A percentile compares a stretch with the other conserved stretches of the same genome.
Conservation (phyloP, 495 filamentous ascomycete genomes). For the Trichoderma reesei region DNA sequence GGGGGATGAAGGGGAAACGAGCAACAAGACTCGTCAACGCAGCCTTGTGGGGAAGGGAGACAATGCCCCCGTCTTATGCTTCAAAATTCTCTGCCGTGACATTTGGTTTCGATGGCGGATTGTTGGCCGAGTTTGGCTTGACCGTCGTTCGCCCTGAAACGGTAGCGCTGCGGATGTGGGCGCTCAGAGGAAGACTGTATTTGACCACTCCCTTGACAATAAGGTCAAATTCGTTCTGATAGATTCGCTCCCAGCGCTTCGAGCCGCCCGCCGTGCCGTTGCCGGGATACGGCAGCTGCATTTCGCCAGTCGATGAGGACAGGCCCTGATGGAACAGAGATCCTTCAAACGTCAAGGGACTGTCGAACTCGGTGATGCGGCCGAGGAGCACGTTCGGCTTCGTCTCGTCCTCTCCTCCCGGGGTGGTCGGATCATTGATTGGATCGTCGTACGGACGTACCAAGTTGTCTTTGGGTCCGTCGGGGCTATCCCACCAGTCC, state of each 20-base stretch:
- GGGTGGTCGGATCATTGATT: slow-evolving; percentile 57
- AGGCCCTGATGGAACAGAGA: slow-evolving; percentile 63
- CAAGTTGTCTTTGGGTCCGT: slow-evolving; percentile 12
- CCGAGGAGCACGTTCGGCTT: slow-evolving; percentile 79
- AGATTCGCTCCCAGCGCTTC: slow-evolving; percentile 83
- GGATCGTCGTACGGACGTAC: slow-evolving; percentile 33
- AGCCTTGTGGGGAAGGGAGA: slow-evolving; percentile 12
- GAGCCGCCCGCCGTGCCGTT: slow-evolving; percentile 82
- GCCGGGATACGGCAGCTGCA: slow-evolving; percentile 71
- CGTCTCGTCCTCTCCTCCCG: slow-evolving; percentile 46
- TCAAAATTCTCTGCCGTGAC: slow-evolving; percentile 13
- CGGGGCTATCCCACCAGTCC: slow-evolving; percentile 59
- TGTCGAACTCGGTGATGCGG: slow-evolving; percentile 77
- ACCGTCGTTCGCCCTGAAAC: slow-evolving; percentile 42
- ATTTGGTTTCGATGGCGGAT: slow-evolving; percentile 29
- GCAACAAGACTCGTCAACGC: neutral
- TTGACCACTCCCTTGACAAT: slow-evolving; percentile 82
- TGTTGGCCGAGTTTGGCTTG: slow-evolving; percentile 39
- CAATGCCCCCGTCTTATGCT: slow-evolving; percentile 11
- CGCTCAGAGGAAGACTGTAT: slow-evolving; percentile 78
- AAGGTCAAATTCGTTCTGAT: slow-evolving; percentile 84
- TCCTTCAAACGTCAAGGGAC: slow-evolving; percentile 74
- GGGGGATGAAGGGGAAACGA: neutral
- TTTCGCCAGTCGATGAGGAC: slow-evolving; percentile 65
- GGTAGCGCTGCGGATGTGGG: slow-evolving; percentile 46